Evolutionary conservation across 768 basidiomycete genomes (phyloP).

Genomic region (Phaeolepiota aurea): DNA sequence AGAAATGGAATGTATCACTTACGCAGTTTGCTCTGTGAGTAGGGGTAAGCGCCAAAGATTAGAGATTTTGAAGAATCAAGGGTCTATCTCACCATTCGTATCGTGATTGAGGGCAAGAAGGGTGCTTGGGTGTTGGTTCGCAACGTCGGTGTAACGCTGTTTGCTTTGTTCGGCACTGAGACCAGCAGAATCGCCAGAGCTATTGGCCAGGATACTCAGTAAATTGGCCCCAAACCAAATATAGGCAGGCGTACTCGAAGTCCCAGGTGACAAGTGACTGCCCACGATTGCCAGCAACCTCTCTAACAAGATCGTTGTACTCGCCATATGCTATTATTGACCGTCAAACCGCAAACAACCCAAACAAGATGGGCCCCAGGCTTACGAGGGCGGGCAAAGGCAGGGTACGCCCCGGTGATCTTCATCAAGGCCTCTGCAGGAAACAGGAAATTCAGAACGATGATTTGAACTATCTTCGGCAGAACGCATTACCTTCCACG

Average conservation of each 20-base stretch:
- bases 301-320: slow-evolving; percentile 14
- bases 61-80: neutral
- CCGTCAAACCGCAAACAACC: neutral
- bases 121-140: neutral
- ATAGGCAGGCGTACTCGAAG: slow-evolving; percentile 13
- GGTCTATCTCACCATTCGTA: slow-evolving; percentile 18
- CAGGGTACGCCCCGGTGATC: slow-evolving; percentile 13
- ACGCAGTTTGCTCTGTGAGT: slow-evolving; percentile 15
- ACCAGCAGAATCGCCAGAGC: slow-evolving; percentile 22
- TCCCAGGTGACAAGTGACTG: slow-evolving; percentile 17
- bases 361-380: neutral
- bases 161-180: slow-evolving; percentile 1
- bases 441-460: neutral
- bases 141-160: neutral
- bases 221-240: neutral
- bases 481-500: slow-evolving; percentile 18
- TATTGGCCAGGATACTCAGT: slow-evolving; percentile 3
- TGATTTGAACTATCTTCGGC: neutral
- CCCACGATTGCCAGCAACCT: slow-evolving; percentile 9
- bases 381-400: slow-evolving; percentile 17
- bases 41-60: neutral
- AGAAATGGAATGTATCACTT: slow-evolving; percentile 6
- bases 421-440: slow-evolving; percentile 22
- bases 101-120: slow-evolving; percentile 11
- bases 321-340: slow-evolving; percentile 12